These are phyloP conservation scores for Stephania cephalantha DNA, from an alignment of 164 flowering plant species.

Conservation along the genomic window DNA sequence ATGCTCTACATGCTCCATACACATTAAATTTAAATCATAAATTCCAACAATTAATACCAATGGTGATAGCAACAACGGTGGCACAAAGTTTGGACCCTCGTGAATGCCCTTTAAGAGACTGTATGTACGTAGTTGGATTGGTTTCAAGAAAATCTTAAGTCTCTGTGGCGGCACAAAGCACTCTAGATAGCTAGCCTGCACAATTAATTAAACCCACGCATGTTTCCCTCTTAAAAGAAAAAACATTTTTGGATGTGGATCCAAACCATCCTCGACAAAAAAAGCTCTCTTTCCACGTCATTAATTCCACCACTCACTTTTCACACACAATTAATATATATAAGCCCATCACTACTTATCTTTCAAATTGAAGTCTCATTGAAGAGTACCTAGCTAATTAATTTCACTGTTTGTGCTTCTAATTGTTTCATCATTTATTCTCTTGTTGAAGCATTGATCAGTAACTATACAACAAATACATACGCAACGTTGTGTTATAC, in stretches of 20 bases:
- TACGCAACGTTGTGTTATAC: not conserved
- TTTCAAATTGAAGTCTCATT: not conserved
- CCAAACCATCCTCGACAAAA: slow-evolving; percentile 12
- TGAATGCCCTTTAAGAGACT: not conserved
- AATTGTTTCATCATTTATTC: not conserved
- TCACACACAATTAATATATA: slow-evolving; percentile 2
- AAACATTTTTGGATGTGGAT: slow-evolving; percentile 3
- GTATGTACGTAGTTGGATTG: not conserved
- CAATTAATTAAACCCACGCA: not conserved
- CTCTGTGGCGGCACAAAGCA: not conserved
- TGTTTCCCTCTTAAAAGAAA: slow-evolving; percentile 5
- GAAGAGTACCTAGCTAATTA: not conserved
- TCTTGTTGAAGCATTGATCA: not conserved
- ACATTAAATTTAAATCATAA: too few species aligned
- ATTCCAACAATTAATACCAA: too few species aligned
- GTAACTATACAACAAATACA: not conserved
- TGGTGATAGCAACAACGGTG: not conserved
- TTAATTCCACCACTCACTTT: not conserved
- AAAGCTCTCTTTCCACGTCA: slow-evolving; percentile 26
- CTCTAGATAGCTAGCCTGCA: not conserved
- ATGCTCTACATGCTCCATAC: too few species aligned
- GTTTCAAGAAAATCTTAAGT: not conserved
- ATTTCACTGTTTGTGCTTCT: slow-evolving; percentile 2
- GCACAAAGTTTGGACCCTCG: not conserved
- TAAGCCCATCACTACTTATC: slow-evolving; percentile 1